These are phyloP conservation scores for Nakaseomyces uthaithaninus DNA, from an alignment of 1,139 yeast genomes.

Conservation along the genomic window DNA sequence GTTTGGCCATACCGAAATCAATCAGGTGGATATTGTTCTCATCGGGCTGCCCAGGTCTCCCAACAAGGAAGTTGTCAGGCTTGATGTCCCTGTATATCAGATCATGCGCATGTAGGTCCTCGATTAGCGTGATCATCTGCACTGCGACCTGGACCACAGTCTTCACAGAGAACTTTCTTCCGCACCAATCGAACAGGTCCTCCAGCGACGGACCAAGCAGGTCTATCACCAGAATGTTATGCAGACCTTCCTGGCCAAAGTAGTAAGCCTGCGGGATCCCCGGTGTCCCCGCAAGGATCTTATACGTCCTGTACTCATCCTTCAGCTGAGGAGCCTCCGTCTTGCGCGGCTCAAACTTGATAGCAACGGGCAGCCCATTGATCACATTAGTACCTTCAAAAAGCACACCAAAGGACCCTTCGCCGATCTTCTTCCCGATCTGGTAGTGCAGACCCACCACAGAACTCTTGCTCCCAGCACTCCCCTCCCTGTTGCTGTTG, in stretches of 20 bases:
- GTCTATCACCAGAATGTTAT: conserved; percentile 62
- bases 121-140: conserved; percentile 64
- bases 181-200: conserved; percentile 78
- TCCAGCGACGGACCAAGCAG: conserved; percentile 69
- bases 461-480: conserved; percentile 8
- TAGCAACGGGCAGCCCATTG: conserved; percentile 64
- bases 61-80: conserved; percentile 96
- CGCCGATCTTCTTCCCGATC: conserved; percentile 72
- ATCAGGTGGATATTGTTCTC: conserved; percentile 85
- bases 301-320: conserved; percentile 63
- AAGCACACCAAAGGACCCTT: conserved; percentile 71
- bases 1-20: conserved; percentile 95
- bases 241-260: conserved; percentile 69
- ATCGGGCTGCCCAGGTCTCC: conserved; percentile 60
- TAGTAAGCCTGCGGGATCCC: conserved; percentile 69
- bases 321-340: conserved; percentile 67
- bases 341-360: conserved; percentile 66
- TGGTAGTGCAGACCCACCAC: conserved; percentile 70
- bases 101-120: conserved; percentile 59
- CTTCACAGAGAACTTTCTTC: conserved; percentile 56
- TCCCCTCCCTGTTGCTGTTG: not conserved
- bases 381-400: conserved; percentile 68
- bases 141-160: conserved; percentile 69
- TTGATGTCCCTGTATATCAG: conserved; percentile 70
- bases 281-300: conserved; percentile 46